Base-by-base conservation (phyloP, 805 yeast species). In the Yamadazyma paraphyllophila region DNA sequence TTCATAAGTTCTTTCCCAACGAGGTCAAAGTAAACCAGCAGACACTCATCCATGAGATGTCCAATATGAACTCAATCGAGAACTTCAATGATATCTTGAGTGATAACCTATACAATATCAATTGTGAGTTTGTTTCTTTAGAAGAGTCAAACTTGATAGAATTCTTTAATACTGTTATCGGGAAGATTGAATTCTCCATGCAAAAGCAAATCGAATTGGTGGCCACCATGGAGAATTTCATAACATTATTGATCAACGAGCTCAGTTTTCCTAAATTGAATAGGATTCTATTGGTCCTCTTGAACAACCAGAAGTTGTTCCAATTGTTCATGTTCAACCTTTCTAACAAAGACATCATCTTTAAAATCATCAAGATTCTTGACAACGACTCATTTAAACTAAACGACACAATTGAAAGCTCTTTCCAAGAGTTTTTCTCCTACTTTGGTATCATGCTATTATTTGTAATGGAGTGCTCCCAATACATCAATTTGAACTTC, bases 341-440 rank as follows among this genome's bases (percentile, higher is more conserved):
- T 69, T 71, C 51, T 47, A 88, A 35, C 49, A 58, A 25, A 62
- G 60, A 3, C 45, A 80, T 39, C 41, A 78, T 43, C 54, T 57
- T 39, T 75, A 81, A 29, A 53, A 82, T 44, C 61, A 58, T 83
- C 44, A 73, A 66, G 11, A 78, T 76, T 48, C 57, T 85, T 13
- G 90, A 85, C 55, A 47, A 46, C 27, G 61, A 61, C 37, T 58
- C 63, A 33, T 58, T 73, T 48, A 51, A 57, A 44, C 50, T 56
- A 20, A 82, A 77, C 37, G 53, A 51, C 26, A 83, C 79, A 30
- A 81, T 77, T 43, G 85, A 80, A 43, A 71, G 72, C 46, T 77
- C 79, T 52, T 78, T 77, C 50, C 89, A 84, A 59, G 94, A 85
- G 31, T 62, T 72, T 11, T 86, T 82, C 56, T 70, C 88, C 1